These are phyloP conservation scores for Solanum raphanifolium DNA, from an alignment of 257 asterid species.

Conservation along the genomic window DNA sequence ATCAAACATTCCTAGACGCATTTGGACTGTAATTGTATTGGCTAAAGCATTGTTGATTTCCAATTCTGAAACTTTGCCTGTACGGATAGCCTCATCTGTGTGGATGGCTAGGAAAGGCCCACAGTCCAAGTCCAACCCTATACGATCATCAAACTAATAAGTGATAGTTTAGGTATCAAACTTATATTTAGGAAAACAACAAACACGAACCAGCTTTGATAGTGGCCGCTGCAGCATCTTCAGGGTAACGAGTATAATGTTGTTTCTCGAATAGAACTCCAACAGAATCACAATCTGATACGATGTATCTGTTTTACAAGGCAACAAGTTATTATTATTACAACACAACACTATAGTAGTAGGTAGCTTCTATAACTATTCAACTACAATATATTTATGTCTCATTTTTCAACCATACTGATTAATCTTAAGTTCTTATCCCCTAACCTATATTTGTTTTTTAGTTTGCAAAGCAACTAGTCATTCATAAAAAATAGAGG, in stretches of 20 bases:
- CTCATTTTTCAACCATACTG: neutral
- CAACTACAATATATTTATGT: neutral
- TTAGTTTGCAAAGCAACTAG: neutral
- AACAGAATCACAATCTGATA: constrained; percentile 87
- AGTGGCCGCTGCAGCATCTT: constrained; percentile 64
- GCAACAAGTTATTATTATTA: neutral
- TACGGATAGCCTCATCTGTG: constrained; percentile 52
- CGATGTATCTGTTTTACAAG: constrained; percentile 45
- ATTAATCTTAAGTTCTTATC: neutral
- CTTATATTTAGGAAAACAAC: neutral
- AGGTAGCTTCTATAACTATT: neutral
- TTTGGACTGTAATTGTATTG: constrained; percentile 60
- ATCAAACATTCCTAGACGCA: constrained; percentile 90
- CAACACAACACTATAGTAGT: neutral
- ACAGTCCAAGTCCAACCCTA: constrained; percentile 88
- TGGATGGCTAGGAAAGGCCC: constrained; percentile 73
- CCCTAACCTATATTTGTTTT: no score
- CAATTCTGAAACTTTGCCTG: constrained; percentile 41
- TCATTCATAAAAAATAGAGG: neutral
- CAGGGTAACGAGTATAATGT: constrained; percentile 64
- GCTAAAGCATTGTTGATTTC: constrained; percentile 57
- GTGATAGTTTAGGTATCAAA: neutral
- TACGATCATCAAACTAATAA: neutral
- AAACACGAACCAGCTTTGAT: constrained; percentile 62
- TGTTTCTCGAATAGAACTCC: constrained; percentile 46